phyloP scores from a whole-genome alignment of 2,329 filamentous ascomycete genomes.

The Penicillium sp. region DNA sequence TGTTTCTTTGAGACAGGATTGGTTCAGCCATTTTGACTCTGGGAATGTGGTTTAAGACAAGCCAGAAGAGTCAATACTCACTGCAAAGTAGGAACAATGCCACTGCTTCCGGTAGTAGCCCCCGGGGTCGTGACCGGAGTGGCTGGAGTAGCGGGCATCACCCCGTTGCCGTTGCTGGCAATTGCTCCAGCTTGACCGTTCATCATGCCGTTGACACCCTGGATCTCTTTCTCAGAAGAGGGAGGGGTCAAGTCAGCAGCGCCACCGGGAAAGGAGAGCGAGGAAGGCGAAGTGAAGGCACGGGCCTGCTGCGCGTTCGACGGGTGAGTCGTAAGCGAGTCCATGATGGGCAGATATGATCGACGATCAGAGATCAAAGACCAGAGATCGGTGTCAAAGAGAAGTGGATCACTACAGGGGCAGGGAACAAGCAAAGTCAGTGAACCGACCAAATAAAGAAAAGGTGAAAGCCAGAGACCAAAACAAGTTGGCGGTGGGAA shows the following conservation, averaged over 20 bases:
- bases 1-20: conserved; percentile 69
- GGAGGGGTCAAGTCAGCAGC: conserved; percentile 81
- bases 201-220: conserved; percentile 49
- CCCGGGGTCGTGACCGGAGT: conserved; percentile 74
- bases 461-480: background rate
- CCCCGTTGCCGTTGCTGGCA: conserved; percentile 69
- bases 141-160: conserved; percentile 78
- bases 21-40: conserved; percentile 52
- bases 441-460: background rate
- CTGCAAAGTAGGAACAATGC: conserved; percentile 91
- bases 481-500: conserved; percentile 6
- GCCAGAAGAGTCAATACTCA: conserved; percentile 67
- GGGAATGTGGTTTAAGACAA: conserved; percentile 10
- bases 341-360: conserved; percentile 60
- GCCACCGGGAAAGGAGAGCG: conserved; percentile 86
- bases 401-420: background rate
- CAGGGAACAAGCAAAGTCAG: background rate
- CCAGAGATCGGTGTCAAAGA: background rate
- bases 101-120: conserved; percentile 78
- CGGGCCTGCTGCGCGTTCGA: conserved; percentile 89
- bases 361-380: conserved; percentile 10
- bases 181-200: conserved; percentile 59
- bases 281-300: conserved; percentile 89
- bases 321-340: conserved; percentile 87
- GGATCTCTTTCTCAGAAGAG: conserved; percentile 65